Evolutionary conservation across 352 stramenopile species (phyloP), one percentile per base, ranked within the genome.

Genomic region (Globisporangium uncinulatum): DNA sequence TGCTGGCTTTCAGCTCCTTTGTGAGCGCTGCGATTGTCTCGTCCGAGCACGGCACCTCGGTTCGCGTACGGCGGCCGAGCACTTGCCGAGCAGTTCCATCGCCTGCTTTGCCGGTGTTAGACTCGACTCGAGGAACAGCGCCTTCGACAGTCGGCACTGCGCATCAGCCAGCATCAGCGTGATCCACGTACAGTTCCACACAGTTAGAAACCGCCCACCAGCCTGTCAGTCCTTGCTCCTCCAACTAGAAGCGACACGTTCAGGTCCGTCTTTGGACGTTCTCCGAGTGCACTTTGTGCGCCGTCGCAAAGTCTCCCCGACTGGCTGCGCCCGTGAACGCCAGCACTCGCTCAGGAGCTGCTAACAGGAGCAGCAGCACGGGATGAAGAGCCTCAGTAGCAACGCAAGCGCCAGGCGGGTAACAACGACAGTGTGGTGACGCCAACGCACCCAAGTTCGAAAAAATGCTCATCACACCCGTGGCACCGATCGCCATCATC

Each of bases 111-210:
- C 72, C 20, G 89, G 89, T 70, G 96, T 86, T 54, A 88, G 89
- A 70, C 97, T 97, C 45, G 87, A 86, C 57, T 97, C 87, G 37
- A 81, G 84, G 67, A 97, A 97, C 31, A 97, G 84, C 29, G 82
- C 76, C 75, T 96, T 96, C 62, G 96, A 85, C 41, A 97, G 66
- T 60, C 88, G 89, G 68, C 95, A 86, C 86, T 94, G 54, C 11
- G 20, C 24, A 29, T 29, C 24, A 29, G 24, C 4, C 24, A 29
- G 24, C 24, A 29, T 29, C 24, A 1, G 24, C 24, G 24, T 4
- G 24, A 29, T 1, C 4, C 24, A 29, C 24, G 24, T 29, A 29
- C 24, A 29, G 24, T 29, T 29, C 4, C 24, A 29, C 24, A 29
- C 24, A 29, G 24, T 29, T 4, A 29, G 24, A 29, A 29, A 29